phyloP scores from a whole-genome alignment of 2,329 filamentous ascomycete genomes.

The Fusarium sp. region DNA sequence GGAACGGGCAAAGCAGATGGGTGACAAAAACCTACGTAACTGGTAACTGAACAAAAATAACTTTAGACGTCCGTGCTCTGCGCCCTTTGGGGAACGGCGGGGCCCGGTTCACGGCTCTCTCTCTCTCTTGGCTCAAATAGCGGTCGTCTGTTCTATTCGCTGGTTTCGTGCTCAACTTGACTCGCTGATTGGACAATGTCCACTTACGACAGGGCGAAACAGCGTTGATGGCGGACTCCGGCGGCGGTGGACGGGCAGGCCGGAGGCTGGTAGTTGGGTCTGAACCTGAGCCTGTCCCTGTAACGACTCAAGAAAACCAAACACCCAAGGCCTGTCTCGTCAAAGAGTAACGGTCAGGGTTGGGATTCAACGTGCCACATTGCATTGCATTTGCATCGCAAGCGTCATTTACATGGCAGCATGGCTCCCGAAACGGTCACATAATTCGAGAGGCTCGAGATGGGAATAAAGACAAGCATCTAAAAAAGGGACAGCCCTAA shows the following conservation, averaged over 20 bases:
- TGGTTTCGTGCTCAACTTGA: neutral
- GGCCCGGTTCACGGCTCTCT: constrained; percentile 18
- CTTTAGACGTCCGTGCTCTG: constrained; percentile 43
- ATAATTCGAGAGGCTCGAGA: constrained; percentile 32
- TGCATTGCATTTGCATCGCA: constrained; percentile 34
- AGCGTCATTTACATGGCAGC: constrained; percentile 31
- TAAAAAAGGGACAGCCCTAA: constrained; percentile 37
- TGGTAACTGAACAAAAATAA: constrained; percentile 49
- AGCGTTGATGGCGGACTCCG: constrained; percentile 24
- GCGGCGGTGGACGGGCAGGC: constrained; percentile 31
- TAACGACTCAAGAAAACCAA: constrained; percentile 12
- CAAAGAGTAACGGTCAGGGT: constrained; percentile 9
- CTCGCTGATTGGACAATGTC: constrained; percentile 14
- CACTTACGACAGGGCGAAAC: constrained; percentile 25
- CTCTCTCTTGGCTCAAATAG: constrained; percentile 24
- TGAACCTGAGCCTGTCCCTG: constrained; percentile 18
- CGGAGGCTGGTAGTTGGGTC: constrained; percentile 40
- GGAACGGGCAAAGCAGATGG: constrained; percentile 18
- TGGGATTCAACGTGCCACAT: constrained; percentile 14
- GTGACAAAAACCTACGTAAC: constrained; percentile 44
- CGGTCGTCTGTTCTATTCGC: constrained; percentile 22
- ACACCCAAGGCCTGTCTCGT: constrained; percentile 8
- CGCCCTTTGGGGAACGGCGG: constrained; percentile 3
- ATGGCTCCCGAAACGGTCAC: constrained; percentile 33
- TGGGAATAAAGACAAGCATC: constrained; percentile 32